A percentile compares a stretch with the other conserved stretches of the same genome.
Evolutionary conservation across 2,329 filamentous ascomycete genomes (phyloP).

Genomic region (Chaetomium olivaceum): DNA sequence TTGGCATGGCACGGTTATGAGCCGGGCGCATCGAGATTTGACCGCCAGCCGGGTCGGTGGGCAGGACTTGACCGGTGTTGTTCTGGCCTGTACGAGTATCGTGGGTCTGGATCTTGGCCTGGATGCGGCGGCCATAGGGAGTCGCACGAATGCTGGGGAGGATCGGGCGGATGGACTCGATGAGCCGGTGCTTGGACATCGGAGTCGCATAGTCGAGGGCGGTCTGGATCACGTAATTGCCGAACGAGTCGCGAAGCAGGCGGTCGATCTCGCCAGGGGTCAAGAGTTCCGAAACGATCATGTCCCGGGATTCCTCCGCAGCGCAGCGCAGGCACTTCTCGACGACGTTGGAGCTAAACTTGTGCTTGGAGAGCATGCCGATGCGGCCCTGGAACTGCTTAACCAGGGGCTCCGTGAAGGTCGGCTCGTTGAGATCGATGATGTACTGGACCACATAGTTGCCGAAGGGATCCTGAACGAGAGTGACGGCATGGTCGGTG

Average conservation of each 20-base stretch:
- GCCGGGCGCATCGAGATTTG: constrained; percentile 53
- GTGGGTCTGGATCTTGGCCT: constrained; percentile 75
- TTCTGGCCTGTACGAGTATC: constrained; percentile 49
- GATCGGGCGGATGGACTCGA: constrained; percentile 83
- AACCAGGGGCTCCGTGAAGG: constrained; percentile 87
- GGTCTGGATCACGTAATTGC: constrained; percentile 98
- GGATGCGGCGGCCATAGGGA: constrained; percentile 90
- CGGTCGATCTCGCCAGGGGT: constrained; percentile 76
- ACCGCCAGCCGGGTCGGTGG: constrained; percentile 54
- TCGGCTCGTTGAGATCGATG: constrained; percentile 83
- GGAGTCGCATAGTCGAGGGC: constrained; percentile 82
- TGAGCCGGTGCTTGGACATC: constrained; percentile 70
- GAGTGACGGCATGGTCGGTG: constrained; percentile 79
- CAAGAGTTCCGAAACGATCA: constrained; percentile 82
- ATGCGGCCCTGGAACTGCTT: constrained; percentile 73
- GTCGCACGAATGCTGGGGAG: constrained; percentile 83
- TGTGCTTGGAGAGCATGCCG: constrained; percentile 80
- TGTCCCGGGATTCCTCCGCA: constrained; percentile 69
- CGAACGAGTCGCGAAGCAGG: constrained; percentile 87
- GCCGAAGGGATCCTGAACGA: constrained; percentile 95
- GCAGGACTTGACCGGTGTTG: constrained; percentile 52
- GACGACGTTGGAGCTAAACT: constrained; percentile 98
- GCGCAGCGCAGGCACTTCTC: constrained; percentile 93
- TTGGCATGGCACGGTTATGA: constrained; percentile 47
- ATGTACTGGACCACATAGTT: constrained; percentile 99